phyloP scores from a whole-genome alignment of 805 yeast species.

The Sungouiella blattae region DNA sequence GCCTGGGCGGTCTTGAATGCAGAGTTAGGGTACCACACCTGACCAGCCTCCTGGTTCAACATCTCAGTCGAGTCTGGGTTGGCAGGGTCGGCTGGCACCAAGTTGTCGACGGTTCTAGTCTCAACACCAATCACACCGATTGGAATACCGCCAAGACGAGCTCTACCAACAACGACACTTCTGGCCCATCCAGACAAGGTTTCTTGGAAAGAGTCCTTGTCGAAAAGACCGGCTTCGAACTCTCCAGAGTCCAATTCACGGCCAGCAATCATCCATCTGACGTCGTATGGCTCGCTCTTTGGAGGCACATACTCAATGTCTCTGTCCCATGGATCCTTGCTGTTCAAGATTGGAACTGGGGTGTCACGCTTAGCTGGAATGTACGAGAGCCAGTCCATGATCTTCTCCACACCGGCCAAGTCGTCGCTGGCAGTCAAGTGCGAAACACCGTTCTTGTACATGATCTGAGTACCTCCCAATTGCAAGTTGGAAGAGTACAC shows the following conservation, averaged over 20 bases:
- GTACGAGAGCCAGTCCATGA: constrained; percentile 92
- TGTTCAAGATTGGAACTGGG: constrained; percentile 86
- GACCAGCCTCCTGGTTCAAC: constrained; percentile 93
- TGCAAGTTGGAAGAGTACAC: constrained; percentile 96
- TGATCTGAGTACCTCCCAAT: constrained; percentile 98
- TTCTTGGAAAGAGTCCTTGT: constrained; percentile 90
- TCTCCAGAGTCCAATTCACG: constrained; percentile 61
- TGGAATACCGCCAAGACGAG: constrained; percentile 98
- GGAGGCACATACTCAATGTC: constrained; percentile 78
- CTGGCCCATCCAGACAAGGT: constrained; percentile 98
- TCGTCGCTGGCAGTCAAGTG: constrained; percentile 97
- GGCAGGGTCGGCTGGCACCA: constrained; percentile 97
- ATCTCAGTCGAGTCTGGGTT: constrained; percentile 91
- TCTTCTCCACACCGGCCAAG: constrained; percentile 91
- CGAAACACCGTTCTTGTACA: constrained; percentile 98
- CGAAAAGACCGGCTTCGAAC: constrained; percentile 87
- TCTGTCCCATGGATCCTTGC: constrained; percentile 91
- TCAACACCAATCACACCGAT: constrained; percentile 98
- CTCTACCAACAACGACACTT: constrained; percentile 98
- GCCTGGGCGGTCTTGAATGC: constrained; percentile 99
- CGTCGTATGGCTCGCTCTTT: constrained; percentile 75
- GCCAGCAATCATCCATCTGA: constrained; percentile 93
- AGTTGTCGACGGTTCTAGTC: constrained; percentile 83
- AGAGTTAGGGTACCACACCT: constrained; percentile 99
- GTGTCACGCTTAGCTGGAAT: constrained; percentile 86